phyloP scores from a whole-genome alignment of 768 basidiomycete species.

The Vararia minispora region DNA sequence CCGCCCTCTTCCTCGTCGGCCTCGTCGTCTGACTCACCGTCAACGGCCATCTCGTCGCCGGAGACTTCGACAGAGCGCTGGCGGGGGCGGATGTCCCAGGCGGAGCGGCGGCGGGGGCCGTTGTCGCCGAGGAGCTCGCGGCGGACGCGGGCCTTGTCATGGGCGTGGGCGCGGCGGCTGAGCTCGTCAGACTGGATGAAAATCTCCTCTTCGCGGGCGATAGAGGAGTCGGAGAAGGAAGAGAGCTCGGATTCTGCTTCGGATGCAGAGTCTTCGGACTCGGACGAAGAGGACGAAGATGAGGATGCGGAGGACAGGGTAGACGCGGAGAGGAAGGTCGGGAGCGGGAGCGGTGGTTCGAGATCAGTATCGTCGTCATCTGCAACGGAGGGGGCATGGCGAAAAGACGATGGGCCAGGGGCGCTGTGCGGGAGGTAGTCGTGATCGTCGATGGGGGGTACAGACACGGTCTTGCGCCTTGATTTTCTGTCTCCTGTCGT shows the following conservation, averaged over 20 bases:
- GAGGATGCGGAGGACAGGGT: slow-evolving; percentile 18
- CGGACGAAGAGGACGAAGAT: slow-evolving; percentile 18
- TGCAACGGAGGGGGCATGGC: slow-evolving; percentile 6
- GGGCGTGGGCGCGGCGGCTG: slow-evolving; percentile 9
- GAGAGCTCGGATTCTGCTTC: slow-evolving; percentile 9
- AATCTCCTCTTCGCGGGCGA: slow-evolving; percentile 11
- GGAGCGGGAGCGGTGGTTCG: slow-evolving; percentile 4
- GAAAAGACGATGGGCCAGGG: slow-evolving; percentile 2
- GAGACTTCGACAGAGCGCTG: slow-evolving; percentile 16
- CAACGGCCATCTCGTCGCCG: slow-evolving; percentile 55
- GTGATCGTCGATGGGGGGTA: slow-evolving; percentile 1
- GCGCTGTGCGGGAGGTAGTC: slow-evolving; percentile 3
- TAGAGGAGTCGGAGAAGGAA: slow-evolving; percentile 13
- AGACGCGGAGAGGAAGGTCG: slow-evolving; percentile 14
- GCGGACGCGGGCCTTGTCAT: slow-evolving; percentile 40
- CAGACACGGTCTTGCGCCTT: background rate
- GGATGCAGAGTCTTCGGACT: slow-evolving; percentile 5
- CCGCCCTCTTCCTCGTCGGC: slow-evolving; percentile 36
- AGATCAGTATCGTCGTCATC: slow-evolving; percentile 8
- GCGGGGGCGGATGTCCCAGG: slow-evolving; percentile 13
- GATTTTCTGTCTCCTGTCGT: slow-evolving; percentile 11
- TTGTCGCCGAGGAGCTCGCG: slow-evolving; percentile 52
- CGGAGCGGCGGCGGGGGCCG: slow-evolving; percentile 13
- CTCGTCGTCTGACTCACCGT: slow-evolving; percentile 44
- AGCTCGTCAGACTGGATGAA: slow-evolving; percentile 11